These are phyloP conservation scores for Fallopia convolvulus DNA, from an alignment of 148 eudicot genomes.

Conservation along the genomic window DNA sequence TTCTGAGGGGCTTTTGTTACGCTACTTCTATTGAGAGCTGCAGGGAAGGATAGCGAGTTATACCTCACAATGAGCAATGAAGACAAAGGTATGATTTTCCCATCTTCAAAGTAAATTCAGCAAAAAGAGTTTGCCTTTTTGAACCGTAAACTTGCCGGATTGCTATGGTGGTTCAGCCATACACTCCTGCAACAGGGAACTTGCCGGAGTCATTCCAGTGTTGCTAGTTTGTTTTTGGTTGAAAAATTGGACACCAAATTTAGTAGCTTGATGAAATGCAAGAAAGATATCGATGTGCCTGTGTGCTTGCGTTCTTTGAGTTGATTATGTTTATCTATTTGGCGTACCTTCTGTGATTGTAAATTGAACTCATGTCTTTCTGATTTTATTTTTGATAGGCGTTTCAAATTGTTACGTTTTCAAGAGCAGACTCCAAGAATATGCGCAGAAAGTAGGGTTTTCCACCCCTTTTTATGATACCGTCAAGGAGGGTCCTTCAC, in stretches of 20 bases:
- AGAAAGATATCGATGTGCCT: background rate
- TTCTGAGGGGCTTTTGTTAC: background rate
- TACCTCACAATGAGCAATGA: slow-evolving; percentile 2
- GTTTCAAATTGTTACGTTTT: slow-evolving; percentile 78
- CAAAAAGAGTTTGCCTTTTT: background rate
- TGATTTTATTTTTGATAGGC: slow-evolving; percentile 19
- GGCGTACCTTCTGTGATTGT: background rate
- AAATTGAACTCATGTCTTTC: background rate
- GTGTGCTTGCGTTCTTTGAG: background rate
- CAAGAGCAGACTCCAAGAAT: slow-evolving; percentile 92
- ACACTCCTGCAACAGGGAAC: no score
- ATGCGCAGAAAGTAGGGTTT: slow-evolving; percentile 70
- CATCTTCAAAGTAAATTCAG: background rate
- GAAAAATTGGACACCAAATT: background rate
- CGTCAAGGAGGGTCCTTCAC: slow-evolving; percentile 88
- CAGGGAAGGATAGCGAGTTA: background rate
- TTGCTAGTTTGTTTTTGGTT: no score
- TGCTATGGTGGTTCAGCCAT: background rate
- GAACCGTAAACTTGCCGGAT: background rate
- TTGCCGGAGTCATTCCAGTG: no score
- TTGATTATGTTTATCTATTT: background rate
- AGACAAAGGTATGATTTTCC: background rate
- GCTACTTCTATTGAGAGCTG: background rate
- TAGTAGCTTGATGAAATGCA: background rate
- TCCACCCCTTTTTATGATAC: slow-evolving; percentile 77